Base-by-base conservation (phyloP, 2,329 filamentous ascomycete species). In the Exophiala viscosa region DNA sequence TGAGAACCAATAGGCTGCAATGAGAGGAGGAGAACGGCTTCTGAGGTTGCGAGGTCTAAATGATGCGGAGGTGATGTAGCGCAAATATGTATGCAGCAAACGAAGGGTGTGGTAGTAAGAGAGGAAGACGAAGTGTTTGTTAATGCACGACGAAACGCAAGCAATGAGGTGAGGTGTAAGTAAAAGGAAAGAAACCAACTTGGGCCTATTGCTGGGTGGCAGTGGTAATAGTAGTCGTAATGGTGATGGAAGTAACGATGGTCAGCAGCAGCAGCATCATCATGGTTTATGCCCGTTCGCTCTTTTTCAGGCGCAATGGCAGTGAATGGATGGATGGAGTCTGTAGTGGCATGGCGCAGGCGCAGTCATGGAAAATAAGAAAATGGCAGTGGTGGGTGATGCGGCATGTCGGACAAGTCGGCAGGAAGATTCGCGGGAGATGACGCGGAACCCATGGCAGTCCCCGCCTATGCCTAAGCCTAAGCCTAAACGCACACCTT, bases 311-410 rank as follows among this genome's bases (percentile, higher is more conserved):
- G 23, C 23, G 23, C 23, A 28, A 28, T 28, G 23, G 23, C 23
- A 28, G 23, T 28, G 23, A 28, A 28, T 28, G 23, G 23, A 28
- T 28, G 28, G 40, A 18, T 20, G 39, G 17, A 41, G 23, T 23
- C 8, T 15, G 39, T 18, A 42, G 40, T 42, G 40, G 20, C 40
- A 42, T 42, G 40, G 40, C 40, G 40, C 40, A 42, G 40, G 18
- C 52, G 36, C 40, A 44, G 43, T 45, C 9, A 42, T 31, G 40
- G 40, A 42, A 20, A n/a, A 23, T 42, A n/a, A 31, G 40, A 31
- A 23, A 23, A 13, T 42, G 18, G 39, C 18, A 42, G 28, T 23
- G 40, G 40, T 42, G 18, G 40, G 40, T 13, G 40, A 42, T 18
- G 40, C 40, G 40, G 40, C 18, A 31, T 3, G 23, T 13, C 18